Percentiles rank a stretch among this genome's conserved stretches.
Evolutionary conservation across 768 basidiomycete genomes (phyloP).

Genomic region (Tephrocybe sp.): DNA sequence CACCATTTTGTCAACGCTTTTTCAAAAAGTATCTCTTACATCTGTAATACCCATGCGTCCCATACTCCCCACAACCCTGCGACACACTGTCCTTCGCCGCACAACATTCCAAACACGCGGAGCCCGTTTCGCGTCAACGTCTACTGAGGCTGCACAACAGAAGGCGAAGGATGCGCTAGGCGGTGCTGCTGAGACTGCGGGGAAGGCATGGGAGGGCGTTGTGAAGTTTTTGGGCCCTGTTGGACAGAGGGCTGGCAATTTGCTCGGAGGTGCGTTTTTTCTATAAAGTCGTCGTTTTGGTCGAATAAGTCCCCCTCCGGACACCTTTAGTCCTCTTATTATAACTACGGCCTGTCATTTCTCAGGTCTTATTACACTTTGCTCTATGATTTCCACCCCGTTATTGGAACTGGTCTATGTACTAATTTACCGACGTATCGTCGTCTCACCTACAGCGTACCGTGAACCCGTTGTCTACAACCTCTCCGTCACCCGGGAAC

Average conservation of each 20-base stretch:
- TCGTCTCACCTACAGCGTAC: slow-evolving; percentile 49
- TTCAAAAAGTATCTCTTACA: not conserved
- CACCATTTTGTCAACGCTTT: slow-evolving; percentile 5
- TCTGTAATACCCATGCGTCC: slow-evolving; percentile 23
- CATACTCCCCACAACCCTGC: slow-evolving; percentile 23
- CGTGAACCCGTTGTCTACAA: slow-evolving; percentile 80
- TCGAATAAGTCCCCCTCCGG: slow-evolving; percentile 20
- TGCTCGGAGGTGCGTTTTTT: slow-evolving; percentile 46
- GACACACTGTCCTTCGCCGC: slow-evolving; percentile 29
- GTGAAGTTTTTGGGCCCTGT: slow-evolving; percentile 46
- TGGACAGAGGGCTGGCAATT: slow-evolving; percentile 52
- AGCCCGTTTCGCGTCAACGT: slow-evolving; percentile 37
- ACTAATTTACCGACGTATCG: not conserved
- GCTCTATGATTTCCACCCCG: too few relatives aligned
- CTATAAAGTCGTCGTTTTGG: not conserved
- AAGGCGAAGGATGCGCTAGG: slow-evolving; percentile 70
- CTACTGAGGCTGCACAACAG: slow-evolving; percentile 55
- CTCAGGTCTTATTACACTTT: not conserved
- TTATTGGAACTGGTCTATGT: not conserved
- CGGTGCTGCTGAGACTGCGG: slow-evolving; percentile 56
- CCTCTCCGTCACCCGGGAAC: slow-evolving; percentile 70
- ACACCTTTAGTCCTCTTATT: not conserved
- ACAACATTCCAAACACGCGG: slow-evolving; percentile 9
- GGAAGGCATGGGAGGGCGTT: slow-evolving; percentile 50
- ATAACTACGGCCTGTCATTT: not conserved